Percentiles rank a stretch among this genome's conserved stretches.
These are phyloP conservation scores for Solanum peruvianum DNA, from an alignment of 257 asterid species.

Conservation along the genomic window DNA sequence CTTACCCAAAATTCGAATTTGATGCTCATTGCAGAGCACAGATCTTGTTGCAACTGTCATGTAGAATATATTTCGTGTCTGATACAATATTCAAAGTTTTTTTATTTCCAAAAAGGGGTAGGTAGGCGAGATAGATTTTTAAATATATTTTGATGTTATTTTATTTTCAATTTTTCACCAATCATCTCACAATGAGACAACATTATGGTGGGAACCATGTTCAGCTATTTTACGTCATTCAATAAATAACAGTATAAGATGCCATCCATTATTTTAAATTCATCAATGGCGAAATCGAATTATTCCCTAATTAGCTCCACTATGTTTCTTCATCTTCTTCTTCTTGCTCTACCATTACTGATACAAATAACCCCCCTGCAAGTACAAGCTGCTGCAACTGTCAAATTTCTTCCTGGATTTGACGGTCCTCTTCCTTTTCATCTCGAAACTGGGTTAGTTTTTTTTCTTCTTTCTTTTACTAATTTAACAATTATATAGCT, in stretches of 20 bases:
- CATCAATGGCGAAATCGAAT: neutral
- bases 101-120: neutral
- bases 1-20: neutral
- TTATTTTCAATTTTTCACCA: neutral
- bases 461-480: neutral
- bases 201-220: neutral
- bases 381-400: neutral
- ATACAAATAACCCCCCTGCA: neutral
- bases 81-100: too few species aligned
- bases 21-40: neutral
- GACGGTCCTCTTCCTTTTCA: conserved; percentile 11
- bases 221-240: neutral
- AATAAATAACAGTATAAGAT: neutral
- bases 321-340: neutral
- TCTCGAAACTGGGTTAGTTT: conserved; percentile 7
- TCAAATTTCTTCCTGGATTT: conserved; percentile 12
- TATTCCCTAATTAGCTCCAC: neutral
- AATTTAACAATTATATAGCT: neutral
- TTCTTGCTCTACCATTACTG: neutral
- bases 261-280: neutral
- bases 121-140: neutral
- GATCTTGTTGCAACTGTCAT: neutral
- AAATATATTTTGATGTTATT: too few species aligned
- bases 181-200: neutral
- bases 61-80: neutral